These are phyloP conservation scores for Chrysanthemum seticuspe DNA, from an alignment of 129 eudicot species.

Conservation along the genomic window DNA sequence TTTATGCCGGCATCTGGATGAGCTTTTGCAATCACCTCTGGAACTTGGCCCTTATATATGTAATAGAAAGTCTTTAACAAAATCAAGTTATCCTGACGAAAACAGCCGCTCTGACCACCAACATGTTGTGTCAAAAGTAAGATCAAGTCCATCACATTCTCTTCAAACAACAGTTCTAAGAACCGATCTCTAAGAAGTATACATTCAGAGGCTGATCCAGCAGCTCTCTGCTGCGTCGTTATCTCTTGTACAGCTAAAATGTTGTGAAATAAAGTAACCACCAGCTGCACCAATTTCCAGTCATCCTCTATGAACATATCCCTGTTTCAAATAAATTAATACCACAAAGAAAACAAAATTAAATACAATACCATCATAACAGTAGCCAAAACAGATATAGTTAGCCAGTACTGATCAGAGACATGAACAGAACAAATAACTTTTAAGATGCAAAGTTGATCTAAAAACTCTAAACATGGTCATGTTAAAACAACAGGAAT, in stretches of 20 bases:
- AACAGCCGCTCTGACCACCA: constrained; percentile 58
- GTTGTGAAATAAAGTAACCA: constrained; percentile 87
- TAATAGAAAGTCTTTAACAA: constrained; percentile 71
- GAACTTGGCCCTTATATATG: constrained; percentile 70
- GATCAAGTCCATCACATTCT: constrained; percentile 89
- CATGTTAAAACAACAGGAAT: no score
- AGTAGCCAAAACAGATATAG: no score
- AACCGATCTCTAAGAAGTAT: constrained; percentile 75
- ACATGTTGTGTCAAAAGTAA: constrained; percentile 79
- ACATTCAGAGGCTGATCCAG: constrained; percentile 62
- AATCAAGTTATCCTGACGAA: constrained; percentile 94
- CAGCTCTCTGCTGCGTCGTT: constrained; percentile 66
- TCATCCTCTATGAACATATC: constrained; percentile 84
- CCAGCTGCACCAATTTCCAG: constrained; percentile 90
- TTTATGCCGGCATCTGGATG: constrained; percentile 41
- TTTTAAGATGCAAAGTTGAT: no score
- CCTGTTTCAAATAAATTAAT: constrained; percentile 51
- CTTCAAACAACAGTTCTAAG: constrained; percentile 70
- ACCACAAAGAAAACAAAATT: no score
- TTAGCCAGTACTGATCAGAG: no score
- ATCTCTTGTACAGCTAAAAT: constrained; percentile 78
- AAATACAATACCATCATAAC: no score
- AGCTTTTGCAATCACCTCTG: constrained; percentile 69
- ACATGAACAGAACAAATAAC: no score
- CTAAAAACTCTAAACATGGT: no score